Base-by-base conservation (phyloP, 805 yeast genomes). In the Ogataea corticis region DNA sequence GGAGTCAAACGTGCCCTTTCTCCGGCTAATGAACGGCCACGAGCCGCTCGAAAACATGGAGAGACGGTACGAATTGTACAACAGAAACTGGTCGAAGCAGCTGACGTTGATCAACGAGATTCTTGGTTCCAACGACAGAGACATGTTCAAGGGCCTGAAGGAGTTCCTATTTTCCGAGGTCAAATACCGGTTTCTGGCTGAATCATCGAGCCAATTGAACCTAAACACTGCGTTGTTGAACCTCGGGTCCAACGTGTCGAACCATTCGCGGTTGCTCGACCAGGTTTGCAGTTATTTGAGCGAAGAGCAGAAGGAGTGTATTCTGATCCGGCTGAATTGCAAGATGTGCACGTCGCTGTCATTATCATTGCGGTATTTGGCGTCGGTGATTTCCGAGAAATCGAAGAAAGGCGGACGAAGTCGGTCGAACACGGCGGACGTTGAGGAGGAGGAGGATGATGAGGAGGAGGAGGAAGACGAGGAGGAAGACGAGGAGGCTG, bases 161-260 rank as follows among this genome's bases (percentile, higher is more conserved):
- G 48, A 58, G n/a, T 54, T 50, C 48, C 31, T 65, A 41, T 25
- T 55, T 37, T 34, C 46, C 16, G 36, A 50, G 27, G 41, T 48
- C 37, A n/a, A 17, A 5, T 23, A 28, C 23, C 34, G 47, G 7
- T 42, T 41, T 14, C 25, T 42, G 19, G 41, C 38, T 13, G 35
- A 43, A 17, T 51, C 51, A 7, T 45, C 45, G 9, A 50, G 52
- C 33, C 38, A 41, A 9, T 25, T 29, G 13, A 42, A 40, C n/a
- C 59, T 73, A 35, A 66, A 61, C 19, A 63, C 73, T 5, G 67
- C 69, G 10, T 57, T 75, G 40, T 50, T 75, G 9, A 60, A 60
- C 41, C 55, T 75, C 33, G 79, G 77, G 2, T 65, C 77, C 3
- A 74, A 73, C 48, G 63, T 71, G 17, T 61, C 75, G 2, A 70